Conservation (phyloP, 495 filamentous ascomycete genomes). For the Lepraria neglecta region DNA sequence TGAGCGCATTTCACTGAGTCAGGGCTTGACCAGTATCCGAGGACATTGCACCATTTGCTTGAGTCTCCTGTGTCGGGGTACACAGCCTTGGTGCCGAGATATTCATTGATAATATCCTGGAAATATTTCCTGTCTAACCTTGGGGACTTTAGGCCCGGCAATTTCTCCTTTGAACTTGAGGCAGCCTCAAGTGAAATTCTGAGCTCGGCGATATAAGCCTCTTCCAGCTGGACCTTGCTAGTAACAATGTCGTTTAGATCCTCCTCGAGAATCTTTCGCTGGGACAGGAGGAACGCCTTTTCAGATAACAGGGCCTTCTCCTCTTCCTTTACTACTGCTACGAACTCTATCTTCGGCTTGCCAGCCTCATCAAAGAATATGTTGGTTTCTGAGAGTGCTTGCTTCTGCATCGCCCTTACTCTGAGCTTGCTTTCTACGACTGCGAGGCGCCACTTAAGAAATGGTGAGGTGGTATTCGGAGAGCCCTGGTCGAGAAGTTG, state of each 20-base stretch:
- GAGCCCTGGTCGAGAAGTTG: neutral
- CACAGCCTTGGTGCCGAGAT: neutral
- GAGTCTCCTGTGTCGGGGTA: neutral
- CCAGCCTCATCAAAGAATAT: neutral
- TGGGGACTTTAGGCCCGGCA: neutral
- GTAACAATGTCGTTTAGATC: neutral
- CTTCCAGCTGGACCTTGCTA: neutral
- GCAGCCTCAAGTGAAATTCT: neutral
- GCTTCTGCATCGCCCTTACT: neutral
- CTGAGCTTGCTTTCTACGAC: slow-evolving; percentile 1
- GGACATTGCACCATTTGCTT: neutral
- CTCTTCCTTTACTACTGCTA: neutral
- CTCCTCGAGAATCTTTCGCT: neutral
- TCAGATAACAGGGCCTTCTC: neutral
- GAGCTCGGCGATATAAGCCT: neutral
- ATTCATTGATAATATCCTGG: neutral
- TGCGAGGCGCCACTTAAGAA: neutral
- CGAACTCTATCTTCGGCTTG: neutral
- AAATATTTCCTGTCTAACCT: neutral
- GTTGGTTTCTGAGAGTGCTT: neutral
- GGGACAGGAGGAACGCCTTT: neutral
- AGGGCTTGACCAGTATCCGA: neutral
- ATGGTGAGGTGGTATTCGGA: neutral
- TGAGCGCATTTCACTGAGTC: slow-evolving; percentile 12
- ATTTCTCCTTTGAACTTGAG: slow-evolving; percentile 3